phyloP scores from a whole-genome alignment of 139 green algal species.

The Chlorokybus atmophyticus region DNA sequence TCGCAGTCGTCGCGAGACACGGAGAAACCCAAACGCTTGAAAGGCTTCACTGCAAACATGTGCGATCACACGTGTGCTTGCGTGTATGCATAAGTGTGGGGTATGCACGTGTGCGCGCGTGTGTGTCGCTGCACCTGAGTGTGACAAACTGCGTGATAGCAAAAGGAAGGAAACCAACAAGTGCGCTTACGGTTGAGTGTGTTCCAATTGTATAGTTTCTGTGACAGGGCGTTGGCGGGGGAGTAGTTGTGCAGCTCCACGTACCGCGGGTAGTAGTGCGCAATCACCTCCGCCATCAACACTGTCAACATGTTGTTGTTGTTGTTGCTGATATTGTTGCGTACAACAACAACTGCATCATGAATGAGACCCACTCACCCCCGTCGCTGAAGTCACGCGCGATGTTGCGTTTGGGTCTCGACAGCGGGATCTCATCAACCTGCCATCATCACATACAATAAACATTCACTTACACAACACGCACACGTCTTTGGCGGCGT shows the following conservation, averaged over 20 bases:
- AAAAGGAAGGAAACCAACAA: too few relatives aligned
- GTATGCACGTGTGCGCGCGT: too few relatives aligned
- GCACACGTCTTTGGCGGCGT: too few relatives aligned
- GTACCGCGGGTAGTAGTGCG: slow-evolving; percentile 64
- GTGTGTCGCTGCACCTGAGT: too few relatives aligned
- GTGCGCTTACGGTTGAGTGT: slow-evolving; percentile 80
- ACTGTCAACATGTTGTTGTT: too few relatives aligned
- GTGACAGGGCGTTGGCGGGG: slow-evolving; percentile 45
- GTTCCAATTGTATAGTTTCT: slow-evolving; percentile 94
- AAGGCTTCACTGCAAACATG: too few relatives aligned
- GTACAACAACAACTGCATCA: background rate
- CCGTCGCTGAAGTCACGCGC: slow-evolving; percentile 83
- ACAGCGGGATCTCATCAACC: slow-evolving; percentile 83
- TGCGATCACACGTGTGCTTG: too few relatives aligned
- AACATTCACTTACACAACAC: too few relatives aligned
- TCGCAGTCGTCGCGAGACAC: slow-evolving; percentile 45
- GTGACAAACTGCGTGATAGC: too few relatives aligned
- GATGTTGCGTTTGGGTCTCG: slow-evolving; percentile 73
- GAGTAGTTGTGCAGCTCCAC: slow-evolving; percentile 95
- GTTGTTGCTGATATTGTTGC: background rate
- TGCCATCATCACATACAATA: background rate
- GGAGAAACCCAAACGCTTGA: slow-evolving; percentile 59
- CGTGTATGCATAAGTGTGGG: too few relatives aligned
- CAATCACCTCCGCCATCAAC: slow-evolving; percentile 69
- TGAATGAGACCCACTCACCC: slow-evolving; percentile 31